These are phyloP conservation scores for Macrolepiota albuminosa DNA, from an alignment of 768 basidiomycete genomes.

Conservation along the genomic window DNA sequence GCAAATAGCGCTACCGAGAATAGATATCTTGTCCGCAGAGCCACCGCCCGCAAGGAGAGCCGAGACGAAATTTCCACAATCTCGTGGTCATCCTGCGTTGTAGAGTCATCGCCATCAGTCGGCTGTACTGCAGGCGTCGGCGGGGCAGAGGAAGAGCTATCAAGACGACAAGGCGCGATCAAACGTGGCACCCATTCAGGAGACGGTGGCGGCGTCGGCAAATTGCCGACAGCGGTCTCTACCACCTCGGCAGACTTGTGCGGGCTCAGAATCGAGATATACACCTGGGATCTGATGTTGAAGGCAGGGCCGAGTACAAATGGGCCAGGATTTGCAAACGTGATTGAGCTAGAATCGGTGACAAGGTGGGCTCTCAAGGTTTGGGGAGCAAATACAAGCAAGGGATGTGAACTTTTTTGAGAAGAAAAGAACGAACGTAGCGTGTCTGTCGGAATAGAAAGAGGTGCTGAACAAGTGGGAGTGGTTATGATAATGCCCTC, in stretches of 20 bases:
- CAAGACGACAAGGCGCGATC: background rate
- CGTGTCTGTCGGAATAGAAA: slow-evolving; percentile 3
- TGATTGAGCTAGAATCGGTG: background rate
- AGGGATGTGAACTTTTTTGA: background rate
- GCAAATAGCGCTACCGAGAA: background rate
- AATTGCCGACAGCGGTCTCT: slow-evolving; percentile 8
- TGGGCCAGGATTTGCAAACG: slow-evolving; percentile 3
- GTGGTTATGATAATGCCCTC: slow-evolving; percentile 5
- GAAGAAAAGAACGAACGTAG: slow-evolving; percentile 8
- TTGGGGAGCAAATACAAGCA: slow-evolving; percentile 17
- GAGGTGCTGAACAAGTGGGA: background rate
- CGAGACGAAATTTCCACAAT: background rate
- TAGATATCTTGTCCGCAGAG: background rate
- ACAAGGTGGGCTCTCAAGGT: slow-evolving; percentile 12
- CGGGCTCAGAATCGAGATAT: slow-evolving; percentile 29
- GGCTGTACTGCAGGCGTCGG: background rate
- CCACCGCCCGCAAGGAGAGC: background rate
- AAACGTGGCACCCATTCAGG: slow-evolving; percentile 22
- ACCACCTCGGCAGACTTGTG: slow-evolving; percentile 16
- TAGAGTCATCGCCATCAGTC: background rate
- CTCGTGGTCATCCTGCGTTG: background rate
- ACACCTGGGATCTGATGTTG: slow-evolving; percentile 18
- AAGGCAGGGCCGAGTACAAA: slow-evolving; percentile 25
- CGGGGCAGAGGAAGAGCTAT: background rate
- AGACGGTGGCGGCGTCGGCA: slow-evolving; percentile 36